Evolutionary conservation across 768 basidiomycete genomes (phyloP).

Genomic region (Crepidotus variabilis): DNA sequence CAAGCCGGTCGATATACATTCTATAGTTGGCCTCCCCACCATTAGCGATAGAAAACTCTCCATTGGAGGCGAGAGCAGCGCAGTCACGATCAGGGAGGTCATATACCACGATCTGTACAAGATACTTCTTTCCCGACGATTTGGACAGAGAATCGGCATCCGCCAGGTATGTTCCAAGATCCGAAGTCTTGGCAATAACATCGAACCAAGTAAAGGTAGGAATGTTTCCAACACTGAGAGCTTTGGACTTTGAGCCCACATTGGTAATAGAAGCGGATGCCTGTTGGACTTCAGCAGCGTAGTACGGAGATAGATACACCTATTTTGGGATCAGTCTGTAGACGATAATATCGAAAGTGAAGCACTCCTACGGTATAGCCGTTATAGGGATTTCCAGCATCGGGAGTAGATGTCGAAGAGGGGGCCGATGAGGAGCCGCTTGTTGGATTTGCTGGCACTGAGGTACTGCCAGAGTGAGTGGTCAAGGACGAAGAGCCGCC

Average conservation of each 20-base stretch:
- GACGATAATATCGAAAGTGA: neutral
- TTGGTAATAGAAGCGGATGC: constrained; percentile 48
- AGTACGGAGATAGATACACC: constrained; percentile 53
- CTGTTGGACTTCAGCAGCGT: constrained; percentile 48
- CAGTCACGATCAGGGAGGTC: constrained; percentile 68
- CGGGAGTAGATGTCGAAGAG: constrained; percentile 23
- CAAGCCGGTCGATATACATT: constrained; percentile 55
- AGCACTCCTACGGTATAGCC: constrained; percentile 37
- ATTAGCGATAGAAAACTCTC: constrained; percentile 59
- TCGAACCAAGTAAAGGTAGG: constrained; percentile 68
- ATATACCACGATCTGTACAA: constrained; percentile 52
- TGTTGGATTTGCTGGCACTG: constrained; percentile 23
- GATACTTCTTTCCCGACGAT: constrained; percentile 42
- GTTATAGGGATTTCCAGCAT: constrained; percentile 40
- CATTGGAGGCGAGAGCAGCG: constrained; percentile 45
- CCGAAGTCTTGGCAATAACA: constrained; percentile 3
- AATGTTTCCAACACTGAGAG: constrained; percentile 48
- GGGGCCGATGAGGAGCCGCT: neutral
- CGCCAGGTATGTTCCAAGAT: constrained; percentile 37
- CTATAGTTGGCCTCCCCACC: constrained; percentile 53
- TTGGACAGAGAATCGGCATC: constrained; percentile 44
- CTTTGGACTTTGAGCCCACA: constrained; percentile 36
- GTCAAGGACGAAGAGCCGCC: no score
- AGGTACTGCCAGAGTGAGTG: constrained; percentile 12
- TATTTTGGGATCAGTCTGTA: constrained; percentile 11